Evolutionary conservation across 2,329 filamentous ascomycete species (phyloP).

Genomic region (Colletotrichum gigasporum): DNA sequence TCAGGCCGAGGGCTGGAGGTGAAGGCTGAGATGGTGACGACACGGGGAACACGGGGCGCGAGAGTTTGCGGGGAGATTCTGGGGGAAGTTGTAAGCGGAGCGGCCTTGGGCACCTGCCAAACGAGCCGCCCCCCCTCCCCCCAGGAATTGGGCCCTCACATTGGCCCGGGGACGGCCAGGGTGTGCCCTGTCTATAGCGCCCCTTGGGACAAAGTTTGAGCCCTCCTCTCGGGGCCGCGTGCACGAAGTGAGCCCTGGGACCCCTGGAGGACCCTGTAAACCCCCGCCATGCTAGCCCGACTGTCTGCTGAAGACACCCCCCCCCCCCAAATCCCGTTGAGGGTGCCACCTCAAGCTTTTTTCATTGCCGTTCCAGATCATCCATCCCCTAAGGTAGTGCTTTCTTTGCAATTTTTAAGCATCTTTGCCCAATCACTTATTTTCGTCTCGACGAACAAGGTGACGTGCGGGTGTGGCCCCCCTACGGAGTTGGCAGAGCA

Average conservation of each 20-base stretch:
- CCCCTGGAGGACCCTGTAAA: background rate
- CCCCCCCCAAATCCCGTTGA: background rate
- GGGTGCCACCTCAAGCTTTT: conserved; percentile 6
- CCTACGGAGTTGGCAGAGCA: background rate
- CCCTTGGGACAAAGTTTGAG: conserved; percentile 14
- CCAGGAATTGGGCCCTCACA: background rate
- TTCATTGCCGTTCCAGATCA: background rate
- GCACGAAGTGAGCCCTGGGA: background rate
- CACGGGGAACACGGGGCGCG: background rate
- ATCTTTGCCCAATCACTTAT: too few relatives aligned
- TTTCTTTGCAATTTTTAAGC: too few relatives aligned
- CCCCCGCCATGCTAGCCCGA: background rate
- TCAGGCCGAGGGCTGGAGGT: background rate
- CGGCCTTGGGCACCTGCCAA: background rate
- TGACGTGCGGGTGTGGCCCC: too few relatives aligned
- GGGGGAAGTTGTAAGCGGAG: conserved; percentile 22
- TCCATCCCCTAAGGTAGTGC: too few relatives aligned
- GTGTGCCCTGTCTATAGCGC: background rate
- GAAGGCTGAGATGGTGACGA: background rate
- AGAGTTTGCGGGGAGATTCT: conserved; percentile 5
- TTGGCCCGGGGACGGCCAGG: conserved; percentile 10
- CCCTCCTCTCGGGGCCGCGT: conserved; percentile 8
- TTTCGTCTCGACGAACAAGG: too few relatives aligned
- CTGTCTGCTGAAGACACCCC: too few relatives aligned
- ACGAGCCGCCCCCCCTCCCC: background rate